Conservation (phyloP, 2,329 filamentous ascomycete species). For the Aspergillus sp. region DNA sequence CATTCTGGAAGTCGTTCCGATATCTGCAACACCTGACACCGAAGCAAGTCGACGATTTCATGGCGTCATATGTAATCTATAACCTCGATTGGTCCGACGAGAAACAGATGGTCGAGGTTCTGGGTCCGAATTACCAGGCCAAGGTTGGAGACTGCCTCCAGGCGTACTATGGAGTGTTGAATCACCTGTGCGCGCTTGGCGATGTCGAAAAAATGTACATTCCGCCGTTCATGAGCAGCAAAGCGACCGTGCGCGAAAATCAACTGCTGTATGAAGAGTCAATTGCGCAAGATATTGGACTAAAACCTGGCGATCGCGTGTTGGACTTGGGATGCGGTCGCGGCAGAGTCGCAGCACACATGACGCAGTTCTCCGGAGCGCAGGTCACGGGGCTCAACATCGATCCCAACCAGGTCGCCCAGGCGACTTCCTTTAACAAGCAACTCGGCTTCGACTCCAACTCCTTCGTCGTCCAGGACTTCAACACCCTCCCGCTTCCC, state of each 20-base stretch:
- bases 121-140: constrained; percentile 56
- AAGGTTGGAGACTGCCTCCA: constrained; percentile 58
- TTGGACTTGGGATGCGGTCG: constrained; percentile 60
- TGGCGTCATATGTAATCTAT: constrained; percentile 62
- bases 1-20: constrained; percentile 56
- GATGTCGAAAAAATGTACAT: constrained; percentile 65
- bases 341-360: constrained; percentile 59
- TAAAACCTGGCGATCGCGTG: constrained; percentile 52
- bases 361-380: constrained; percentile 54
- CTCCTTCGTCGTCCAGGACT: constrained; percentile 55
- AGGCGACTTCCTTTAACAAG: constrained; percentile 52
- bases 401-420: constrained; percentile 57
- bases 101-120: constrained; percentile 51
- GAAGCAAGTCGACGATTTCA: constrained; percentile 59
- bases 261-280: constrained; percentile 59
- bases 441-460: constrained; percentile 51
- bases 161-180: constrained; percentile 59
- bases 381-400: constrained; percentile 59
- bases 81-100: constrained; percentile 61
- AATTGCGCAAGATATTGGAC: constrained; percentile 52
- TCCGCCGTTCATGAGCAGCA: constrained; percentile 58
- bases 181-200: constrained; percentile 60
- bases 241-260: constrained; percentile 56
- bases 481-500: constrained; percentile 57
- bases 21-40: constrained; percentile 55